Conservation (phyloP, 148 eudicot genomes). For the Spergularia marina region DNA sequence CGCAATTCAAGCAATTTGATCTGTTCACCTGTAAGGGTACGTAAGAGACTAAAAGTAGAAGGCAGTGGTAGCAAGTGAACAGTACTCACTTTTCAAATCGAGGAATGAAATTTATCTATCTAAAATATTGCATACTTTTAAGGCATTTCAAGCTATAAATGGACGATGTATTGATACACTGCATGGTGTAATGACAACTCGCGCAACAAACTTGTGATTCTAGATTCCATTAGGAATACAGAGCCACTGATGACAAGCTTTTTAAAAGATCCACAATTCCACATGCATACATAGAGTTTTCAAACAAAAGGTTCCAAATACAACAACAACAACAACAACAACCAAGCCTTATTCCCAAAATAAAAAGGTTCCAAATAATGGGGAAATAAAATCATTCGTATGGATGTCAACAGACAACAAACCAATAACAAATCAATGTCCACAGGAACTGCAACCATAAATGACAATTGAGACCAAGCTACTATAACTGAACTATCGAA, state of each 20-base stretch:
- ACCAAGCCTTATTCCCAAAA: no score
- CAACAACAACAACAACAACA: no score
- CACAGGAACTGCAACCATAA: no score
- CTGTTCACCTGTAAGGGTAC: conserved; percentile 53
- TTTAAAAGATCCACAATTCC: not conserved
- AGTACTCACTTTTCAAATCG: not conserved
- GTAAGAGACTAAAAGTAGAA: conserved; percentile 4
- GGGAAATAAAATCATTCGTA: not conserved
- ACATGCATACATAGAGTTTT: not conserved
- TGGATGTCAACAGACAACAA: not conserved
- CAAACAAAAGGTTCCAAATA: no score
- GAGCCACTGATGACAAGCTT: not conserved
- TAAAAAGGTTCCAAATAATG: not conserved
- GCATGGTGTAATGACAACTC: conserved; percentile 2
- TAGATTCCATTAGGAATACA: not conserved
- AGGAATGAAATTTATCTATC: not conserved
- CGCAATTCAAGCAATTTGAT: conserved; percentile 70
- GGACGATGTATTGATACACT: not conserved
- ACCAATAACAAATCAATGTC: no score
- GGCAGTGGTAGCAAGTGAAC: conserved; percentile 8
- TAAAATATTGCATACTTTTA: not conserved
- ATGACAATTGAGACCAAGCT: no score
- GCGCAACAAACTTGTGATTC: not conserved
- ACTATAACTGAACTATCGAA: no score
- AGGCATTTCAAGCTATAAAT: not conserved